Conservation (phyloP, 306 rosid species). For the Fragaria vesca region DNA sequence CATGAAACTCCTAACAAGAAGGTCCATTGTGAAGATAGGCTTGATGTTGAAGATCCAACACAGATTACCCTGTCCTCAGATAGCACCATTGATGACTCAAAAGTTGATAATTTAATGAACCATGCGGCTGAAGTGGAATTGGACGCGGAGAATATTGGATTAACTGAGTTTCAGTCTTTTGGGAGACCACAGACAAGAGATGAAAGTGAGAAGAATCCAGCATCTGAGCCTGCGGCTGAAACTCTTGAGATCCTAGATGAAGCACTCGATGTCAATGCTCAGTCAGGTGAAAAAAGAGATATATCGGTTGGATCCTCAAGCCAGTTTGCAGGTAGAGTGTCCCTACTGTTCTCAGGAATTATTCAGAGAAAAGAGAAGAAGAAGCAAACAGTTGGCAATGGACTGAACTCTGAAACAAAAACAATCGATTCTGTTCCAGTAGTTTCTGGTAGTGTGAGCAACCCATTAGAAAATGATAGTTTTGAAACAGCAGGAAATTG, state of each 20-base stretch:
- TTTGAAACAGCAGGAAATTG: background rate
- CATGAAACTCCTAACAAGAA: background rate
- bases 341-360: conserved; percentile 14
- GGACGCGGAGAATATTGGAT: conserved; percentile 1
- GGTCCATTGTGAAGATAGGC: background rate
- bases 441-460: background rate
- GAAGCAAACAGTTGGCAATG: conserved; percentile 9
- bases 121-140: conserved; percentile 17
- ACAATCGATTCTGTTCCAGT: background rate
- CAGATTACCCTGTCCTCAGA: background rate
- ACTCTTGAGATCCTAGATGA: conserved; percentile 20
- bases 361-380: conserved; percentile 20
- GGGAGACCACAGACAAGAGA: conserved; percentile 24
- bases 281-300: conserved; percentile 23
- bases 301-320: conserved; percentile 12
- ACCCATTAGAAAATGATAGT: background rate
- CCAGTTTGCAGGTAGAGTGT: conserved; percentile 23
- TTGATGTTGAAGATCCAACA: background rate
- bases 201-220: conserved; percentile 15
- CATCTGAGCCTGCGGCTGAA: conserved; percentile 22
- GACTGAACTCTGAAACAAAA: conserved; percentile 14
- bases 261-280: conserved; percentile 24
- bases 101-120: background rate
- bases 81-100: background rate
- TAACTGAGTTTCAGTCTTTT: conserved; percentile 10